Evolutionary conservation across 106 monocot genomes (phyloP).

Genomic region (Triglochin maritima): DNA sequence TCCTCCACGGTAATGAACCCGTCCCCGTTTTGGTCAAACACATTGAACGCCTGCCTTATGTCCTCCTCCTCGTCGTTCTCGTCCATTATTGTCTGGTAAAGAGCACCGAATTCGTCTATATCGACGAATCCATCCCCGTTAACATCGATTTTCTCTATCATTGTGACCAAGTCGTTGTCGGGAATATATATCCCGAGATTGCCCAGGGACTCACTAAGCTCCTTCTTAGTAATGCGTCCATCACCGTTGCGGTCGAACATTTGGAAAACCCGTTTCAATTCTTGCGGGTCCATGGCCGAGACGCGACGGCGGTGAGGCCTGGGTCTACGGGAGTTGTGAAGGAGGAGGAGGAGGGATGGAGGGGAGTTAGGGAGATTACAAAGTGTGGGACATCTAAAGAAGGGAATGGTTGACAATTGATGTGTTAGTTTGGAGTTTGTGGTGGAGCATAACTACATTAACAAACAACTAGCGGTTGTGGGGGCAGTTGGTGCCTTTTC

Average conservation of each 20-base stretch:
- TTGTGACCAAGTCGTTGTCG: slow-evolving; percentile 27
- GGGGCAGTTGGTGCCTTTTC: too few species aligned
- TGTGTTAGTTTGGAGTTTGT: too few species aligned
- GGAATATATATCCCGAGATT: slow-evolving; percentile 44
- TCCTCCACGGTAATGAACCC: slow-evolving; percentile 44
- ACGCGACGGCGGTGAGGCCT: not conserved
- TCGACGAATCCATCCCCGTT: slow-evolving; percentile 50
- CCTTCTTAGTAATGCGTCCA: slow-evolving; percentile 43
- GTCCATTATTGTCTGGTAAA: slow-evolving; percentile 38
- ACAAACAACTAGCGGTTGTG: too few species aligned
- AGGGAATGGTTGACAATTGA: too few species aligned
- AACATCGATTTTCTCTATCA: slow-evolving; percentile 50
- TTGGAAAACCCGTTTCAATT: slow-evolving; percentile 53
- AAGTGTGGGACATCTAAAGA: too few species aligned
- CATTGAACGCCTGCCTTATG: slow-evolving; percentile 50
- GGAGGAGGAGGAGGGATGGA: too few species aligned
- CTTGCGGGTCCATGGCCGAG: slow-evolving; percentile 21
- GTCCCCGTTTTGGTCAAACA: slow-evolving; percentile 51
- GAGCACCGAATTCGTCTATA: slow-evolving; percentile 29
- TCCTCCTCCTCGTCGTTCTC: slow-evolving; percentile 43
- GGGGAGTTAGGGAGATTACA: too few species aligned
- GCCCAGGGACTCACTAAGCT: slow-evolving; percentile 40
- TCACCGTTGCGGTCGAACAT: slow-evolving; percentile 62
- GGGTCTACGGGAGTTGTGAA: too few species aligned
- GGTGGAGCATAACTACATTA: too few species aligned